Conservation (phyloP, 306 rosid genomes). For the Carpinus fangiana region DNA sequence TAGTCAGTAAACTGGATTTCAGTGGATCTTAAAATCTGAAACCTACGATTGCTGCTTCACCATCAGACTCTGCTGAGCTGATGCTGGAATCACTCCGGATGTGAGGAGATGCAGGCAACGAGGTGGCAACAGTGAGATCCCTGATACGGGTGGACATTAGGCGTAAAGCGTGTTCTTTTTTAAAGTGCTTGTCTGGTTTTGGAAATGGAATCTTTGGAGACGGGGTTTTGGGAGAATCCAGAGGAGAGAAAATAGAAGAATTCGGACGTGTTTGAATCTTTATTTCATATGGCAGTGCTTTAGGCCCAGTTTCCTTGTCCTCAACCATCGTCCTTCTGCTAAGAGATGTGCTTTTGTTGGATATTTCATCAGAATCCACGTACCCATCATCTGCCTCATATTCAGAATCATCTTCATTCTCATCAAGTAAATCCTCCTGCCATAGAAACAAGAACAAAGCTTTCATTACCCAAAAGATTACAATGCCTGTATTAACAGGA, state of each 20-base stretch:
- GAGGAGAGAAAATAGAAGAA: constrained; percentile 62
- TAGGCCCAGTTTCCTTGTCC: constrained; percentile 38
- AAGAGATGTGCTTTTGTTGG: constrained; percentile 29
- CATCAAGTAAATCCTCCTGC: constrained; percentile 59
- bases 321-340: constrained; percentile 35
- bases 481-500: constrained; percentile 3
- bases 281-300: constrained; percentile 34
- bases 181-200: constrained; percentile 26
- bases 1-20: constrained; percentile 4
- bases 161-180: constrained; percentile 54
- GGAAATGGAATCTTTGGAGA: constrained; percentile 39
- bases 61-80: constrained; percentile 61
- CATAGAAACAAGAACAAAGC: constrained; percentile 26
- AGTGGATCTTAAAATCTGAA: constrained; percentile 13
- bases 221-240: constrained; percentile 53
- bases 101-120: constrained; percentile 54
- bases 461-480: constrained; percentile 11
- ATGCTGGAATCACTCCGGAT: constrained; percentile 47
- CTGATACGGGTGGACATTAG: constrained; percentile 45
- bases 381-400: constrained; percentile 50
- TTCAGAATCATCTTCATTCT: constrained; percentile 59
- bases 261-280: constrained; percentile 44
- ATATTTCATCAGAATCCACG: constrained; percentile 39
- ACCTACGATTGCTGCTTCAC: constrained; percentile 55
- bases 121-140: constrained; percentile 46